Conservation (phyloP, 352 stramenopile genomes). For the Aphanomyces stellatus region DNA sequence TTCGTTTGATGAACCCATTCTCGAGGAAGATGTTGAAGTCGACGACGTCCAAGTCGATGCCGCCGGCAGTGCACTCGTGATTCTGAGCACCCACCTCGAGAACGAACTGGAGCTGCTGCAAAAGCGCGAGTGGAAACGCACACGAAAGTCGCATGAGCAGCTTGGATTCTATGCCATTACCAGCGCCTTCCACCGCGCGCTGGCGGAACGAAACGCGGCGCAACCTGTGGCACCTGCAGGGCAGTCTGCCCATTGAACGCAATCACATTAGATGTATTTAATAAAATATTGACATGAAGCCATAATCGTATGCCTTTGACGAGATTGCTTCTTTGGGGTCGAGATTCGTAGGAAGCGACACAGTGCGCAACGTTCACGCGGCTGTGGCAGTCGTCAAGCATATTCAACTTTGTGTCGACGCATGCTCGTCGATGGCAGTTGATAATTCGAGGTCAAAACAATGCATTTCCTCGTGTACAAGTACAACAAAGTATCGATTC, state of each 20-base stretch:
- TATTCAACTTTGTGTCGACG: too few relatives aligned
- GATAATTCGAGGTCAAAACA: too few relatives aligned
- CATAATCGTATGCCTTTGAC: not conserved
- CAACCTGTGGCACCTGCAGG: not conserved
- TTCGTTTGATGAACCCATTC: constrained; percentile 38
- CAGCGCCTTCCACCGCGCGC: constrained; percentile 66
- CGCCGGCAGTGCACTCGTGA: constrained; percentile 38
- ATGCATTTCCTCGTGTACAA: too few relatives aligned
- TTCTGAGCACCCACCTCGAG: constrained; percentile 64
- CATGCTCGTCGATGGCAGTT: too few relatives aligned
- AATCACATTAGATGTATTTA: constrained; percentile 1
- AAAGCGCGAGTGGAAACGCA: constrained; percentile 33
- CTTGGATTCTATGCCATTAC: constrained; percentile 76
- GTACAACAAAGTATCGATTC: too few relatives aligned
- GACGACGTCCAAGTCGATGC: not conserved
- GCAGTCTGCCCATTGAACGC: not conserved
- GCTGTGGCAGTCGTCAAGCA: too few relatives aligned
- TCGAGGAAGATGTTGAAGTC: not conserved
- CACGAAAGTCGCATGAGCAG: constrained; percentile 27
- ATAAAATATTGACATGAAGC: not conserved
- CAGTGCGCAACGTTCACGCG: too few relatives aligned
- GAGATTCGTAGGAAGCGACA: too few relatives aligned
- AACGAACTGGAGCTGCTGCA: constrained; percentile 52
- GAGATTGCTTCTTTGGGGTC: too few relatives aligned
- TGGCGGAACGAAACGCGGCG: constrained; percentile 37